phyloP scores from a whole-genome alignment of 768 basidiomycete species.

The Boletus sensibilis region DNA sequence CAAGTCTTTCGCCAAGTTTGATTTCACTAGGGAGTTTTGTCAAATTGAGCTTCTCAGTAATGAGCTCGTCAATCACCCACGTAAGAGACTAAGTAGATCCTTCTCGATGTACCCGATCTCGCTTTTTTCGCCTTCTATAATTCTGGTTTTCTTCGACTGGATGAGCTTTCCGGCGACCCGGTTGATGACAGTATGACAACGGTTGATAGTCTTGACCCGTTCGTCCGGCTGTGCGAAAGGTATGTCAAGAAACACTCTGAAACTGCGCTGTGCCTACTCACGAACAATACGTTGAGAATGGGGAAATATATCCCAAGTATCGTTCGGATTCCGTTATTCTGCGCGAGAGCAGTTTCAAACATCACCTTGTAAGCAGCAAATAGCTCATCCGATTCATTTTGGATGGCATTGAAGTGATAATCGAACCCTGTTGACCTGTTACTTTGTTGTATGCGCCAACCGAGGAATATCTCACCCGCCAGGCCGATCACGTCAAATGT shows the following conservation, averaged over 20 bases:
- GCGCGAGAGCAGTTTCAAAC: constrained; percentile 71
- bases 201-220: constrained; percentile 46
- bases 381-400: constrained; percentile 74
- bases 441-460: not conserved
- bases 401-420: constrained; percentile 82
- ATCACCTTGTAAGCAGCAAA: constrained; percentile 82
- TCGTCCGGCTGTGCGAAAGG: constrained; percentile 49
- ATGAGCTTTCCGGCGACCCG: constrained; percentile 74
- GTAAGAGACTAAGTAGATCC: constrained; percentile 74
- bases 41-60: not conserved
- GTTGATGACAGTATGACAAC: constrained; percentile 61
- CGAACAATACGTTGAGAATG: constrained; percentile 50
- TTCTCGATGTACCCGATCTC: constrained; percentile 57
- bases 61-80: constrained; percentile 45
- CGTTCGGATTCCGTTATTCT: constrained; percentile 44
- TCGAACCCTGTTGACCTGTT: constrained; percentile 62
- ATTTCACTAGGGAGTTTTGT: constrained; percentile 58
- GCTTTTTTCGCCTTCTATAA: constrained; percentile 55
- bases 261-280: constrained; percentile 35
- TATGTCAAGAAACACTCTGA: not conserved
- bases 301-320: constrained; percentile 61
- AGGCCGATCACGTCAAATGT: constrained; percentile 91
- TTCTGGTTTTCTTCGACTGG: constrained; percentile 74
- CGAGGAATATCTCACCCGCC: constrained; percentile 53
- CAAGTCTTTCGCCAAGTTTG: constrained; percentile 73